phyloP scores from a whole-genome alignment of 106 monocot species.

The Ottelia alismoides region DNA sequence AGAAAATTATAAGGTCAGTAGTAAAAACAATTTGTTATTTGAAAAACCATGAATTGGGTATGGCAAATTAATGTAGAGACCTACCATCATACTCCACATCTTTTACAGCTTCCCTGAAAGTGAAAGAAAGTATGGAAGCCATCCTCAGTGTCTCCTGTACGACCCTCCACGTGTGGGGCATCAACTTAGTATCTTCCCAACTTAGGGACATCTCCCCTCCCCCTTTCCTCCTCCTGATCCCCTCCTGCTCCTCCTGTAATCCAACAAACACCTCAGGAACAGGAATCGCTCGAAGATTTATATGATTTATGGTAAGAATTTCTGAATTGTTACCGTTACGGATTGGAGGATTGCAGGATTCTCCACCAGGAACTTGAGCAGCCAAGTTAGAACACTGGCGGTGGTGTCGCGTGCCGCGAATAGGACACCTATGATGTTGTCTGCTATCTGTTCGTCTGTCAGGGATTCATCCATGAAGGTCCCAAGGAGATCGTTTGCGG shows the following conservation, averaged over 20 bases:
- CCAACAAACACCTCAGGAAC: neutral
- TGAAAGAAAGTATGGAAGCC: conserved; percentile 33
- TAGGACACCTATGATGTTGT: neutral
- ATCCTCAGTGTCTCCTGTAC: neutral
- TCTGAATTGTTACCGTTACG: neutral
- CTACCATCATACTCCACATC: conserved; percentile 62
- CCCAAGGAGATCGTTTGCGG: neutral
- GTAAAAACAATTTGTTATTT: neutral
- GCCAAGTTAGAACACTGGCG: neutral
- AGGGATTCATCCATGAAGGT: neutral
- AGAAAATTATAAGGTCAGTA: too few species aligned
- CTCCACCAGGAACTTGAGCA: neutral
- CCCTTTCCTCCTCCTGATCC: too few species aligned
- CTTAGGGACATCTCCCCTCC: too few species aligned
- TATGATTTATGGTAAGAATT: too few species aligned
- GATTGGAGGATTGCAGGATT: neutral
- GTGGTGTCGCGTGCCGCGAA: neutral
- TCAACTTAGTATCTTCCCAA: neutral
- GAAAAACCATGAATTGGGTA: neutral
- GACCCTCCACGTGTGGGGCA: neutral
- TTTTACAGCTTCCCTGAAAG: conserved; percentile 59
- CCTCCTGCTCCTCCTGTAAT: neutral
- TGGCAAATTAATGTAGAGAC: too few species aligned
- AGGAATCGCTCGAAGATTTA: neutral
- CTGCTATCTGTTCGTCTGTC: neutral